Conservation (phyloP, 73 alveolate species). For the Tetrahymena thermophila region DNA sequence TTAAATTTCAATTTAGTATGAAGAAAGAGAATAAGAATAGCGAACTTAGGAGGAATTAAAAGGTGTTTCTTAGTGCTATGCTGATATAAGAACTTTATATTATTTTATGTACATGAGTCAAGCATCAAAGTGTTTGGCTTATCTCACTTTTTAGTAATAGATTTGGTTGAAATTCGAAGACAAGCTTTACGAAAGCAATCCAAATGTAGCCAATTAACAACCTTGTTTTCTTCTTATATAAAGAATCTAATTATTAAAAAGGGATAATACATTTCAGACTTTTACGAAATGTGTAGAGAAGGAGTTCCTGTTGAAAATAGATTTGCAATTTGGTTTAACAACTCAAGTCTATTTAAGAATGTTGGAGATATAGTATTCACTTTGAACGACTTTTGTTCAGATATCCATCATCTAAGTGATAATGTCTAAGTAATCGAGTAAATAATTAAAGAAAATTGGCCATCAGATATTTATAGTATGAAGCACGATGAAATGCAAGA, state of each 20-base stretch:
- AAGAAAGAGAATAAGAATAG: neutral
- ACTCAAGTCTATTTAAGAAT: neutral
- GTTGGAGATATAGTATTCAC: neutral
- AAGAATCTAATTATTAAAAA: too few species aligned
- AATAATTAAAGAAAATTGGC: neutral
- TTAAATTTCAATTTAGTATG: neutral
- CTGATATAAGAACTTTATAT: neutral
- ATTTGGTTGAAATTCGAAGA: neutral
- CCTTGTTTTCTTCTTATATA: neutral
- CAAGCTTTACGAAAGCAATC: neutral
- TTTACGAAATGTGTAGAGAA: neutral
- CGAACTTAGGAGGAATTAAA: neutral
- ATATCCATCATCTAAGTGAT: neutral
- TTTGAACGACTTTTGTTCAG: neutral
- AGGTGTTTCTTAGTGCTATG: neutral
- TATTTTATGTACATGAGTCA: neutral
- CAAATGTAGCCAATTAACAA: neutral
- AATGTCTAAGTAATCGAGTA: neutral
- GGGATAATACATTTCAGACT: neutral
- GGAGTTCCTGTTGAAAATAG: neutral
- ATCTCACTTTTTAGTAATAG: neutral
- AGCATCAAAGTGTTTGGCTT: neutral
- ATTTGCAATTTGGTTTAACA: neutral
- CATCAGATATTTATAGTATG: neutral
- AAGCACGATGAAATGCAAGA: too few species aligned